phyloP scores from a whole-genome alignment of 345 rosid species.

The Mangifera indica region DNA sequence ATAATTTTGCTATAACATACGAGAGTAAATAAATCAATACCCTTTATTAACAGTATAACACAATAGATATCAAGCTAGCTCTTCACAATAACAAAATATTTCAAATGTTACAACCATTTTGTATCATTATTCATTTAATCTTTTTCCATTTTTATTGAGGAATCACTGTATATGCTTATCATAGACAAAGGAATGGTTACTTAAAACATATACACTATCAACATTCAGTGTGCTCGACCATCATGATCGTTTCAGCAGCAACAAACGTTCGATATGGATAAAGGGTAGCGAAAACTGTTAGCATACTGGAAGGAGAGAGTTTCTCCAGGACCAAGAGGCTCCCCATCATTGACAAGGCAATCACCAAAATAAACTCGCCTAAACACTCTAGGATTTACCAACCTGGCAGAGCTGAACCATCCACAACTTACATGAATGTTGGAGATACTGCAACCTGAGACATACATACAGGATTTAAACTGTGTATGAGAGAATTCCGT shows the following conservation, averaged over 20 bases:
- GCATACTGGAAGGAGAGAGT: slow-evolving; percentile 64
- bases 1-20: no score
- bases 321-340: slow-evolving; percentile 58
- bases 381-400: slow-evolving; percentile 59
- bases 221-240: neutral
- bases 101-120: no score
- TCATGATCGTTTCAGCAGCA: slow-evolving; percentile 43
- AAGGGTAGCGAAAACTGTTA: slow-evolving; percentile 59
- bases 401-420: slow-evolving; percentile 64
- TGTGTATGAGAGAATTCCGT: slow-evolving; percentile 63
- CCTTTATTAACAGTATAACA: no score
- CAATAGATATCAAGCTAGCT: neutral
- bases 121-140: no score
- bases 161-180: neutral
- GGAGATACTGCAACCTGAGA: slow-evolving; percentile 53
- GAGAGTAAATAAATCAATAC: no score
- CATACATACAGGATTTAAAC: slow-evolving; percentile 48
- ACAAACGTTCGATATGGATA: slow-evolving; percentile 53
- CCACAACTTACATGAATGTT: slow-evolving; percentile 72
- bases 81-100: no score
- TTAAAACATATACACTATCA: neutral
- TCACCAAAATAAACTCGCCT: slow-evolving; percentile 53
- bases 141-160: neutral
- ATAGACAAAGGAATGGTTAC: slow-evolving; percentile 12
- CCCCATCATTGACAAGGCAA: slow-evolving; percentile 63